Conservation (phyloP, 257 asterid genomes). For the Euphrasia confusa region DNA sequence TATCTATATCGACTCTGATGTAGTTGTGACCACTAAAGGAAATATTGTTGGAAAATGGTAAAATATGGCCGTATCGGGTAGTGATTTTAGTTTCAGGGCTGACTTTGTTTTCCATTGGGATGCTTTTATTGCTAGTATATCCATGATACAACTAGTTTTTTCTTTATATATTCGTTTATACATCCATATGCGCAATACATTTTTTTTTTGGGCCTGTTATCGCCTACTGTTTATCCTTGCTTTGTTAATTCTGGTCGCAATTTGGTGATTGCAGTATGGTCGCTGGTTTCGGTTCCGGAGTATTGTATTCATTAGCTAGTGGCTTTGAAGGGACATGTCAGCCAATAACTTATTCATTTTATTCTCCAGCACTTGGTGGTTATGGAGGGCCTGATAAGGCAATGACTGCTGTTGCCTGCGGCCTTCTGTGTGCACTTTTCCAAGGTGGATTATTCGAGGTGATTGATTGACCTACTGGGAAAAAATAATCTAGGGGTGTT, state of each 20-base stretch:
- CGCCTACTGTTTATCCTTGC: not conserved
- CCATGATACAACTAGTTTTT: too few relatives aligned
- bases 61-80: too few relatives aligned
- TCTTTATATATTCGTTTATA: too few relatives aligned
- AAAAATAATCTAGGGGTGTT: not conserved
- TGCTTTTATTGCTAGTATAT: too few relatives aligned
- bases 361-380: too few relatives aligned
- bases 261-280: constrained; percentile 58
- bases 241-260: not conserved
- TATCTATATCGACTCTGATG: too few relatives aligned
- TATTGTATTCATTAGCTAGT: constrained; percentile 69
- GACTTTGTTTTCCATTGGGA: too few relatives aligned
- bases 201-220: not conserved
- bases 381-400: constrained; percentile 52
- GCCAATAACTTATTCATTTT: too few relatives aligned
- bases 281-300: constrained; percentile 92
- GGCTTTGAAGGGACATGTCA: constrained; percentile 41
- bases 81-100: too few relatives aligned
- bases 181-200: not conserved
- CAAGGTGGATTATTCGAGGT: constrained; percentile 93
- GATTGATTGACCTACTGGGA: constrained; percentile 9
- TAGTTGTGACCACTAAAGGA: too few relatives aligned
- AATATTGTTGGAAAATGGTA: too few relatives aligned
- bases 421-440: constrained; percentile 68
- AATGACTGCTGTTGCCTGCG: constrained; percentile 59